Base-by-base conservation (phyloP, 2,329 filamentous ascomycete genomes). In the Aureobasidium lini region DNA sequence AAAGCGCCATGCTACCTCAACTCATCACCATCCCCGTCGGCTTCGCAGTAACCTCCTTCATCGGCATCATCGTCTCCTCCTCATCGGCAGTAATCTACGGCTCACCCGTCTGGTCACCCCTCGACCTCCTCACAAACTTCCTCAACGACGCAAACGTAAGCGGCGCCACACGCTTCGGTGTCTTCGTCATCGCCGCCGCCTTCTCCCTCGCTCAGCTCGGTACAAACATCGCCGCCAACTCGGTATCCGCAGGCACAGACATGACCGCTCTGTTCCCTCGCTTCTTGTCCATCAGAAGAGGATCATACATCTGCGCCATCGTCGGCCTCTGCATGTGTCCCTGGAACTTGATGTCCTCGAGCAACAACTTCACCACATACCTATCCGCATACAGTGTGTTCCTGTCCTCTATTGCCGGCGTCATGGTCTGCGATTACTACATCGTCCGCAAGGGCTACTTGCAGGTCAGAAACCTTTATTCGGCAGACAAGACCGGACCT, bases 361-460 rank as follows among this genome's bases (percentile, higher is more conserved):
- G 93, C 77, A 85, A 87, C 74, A 60, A 48, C 42, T 96, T 96
- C 77, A 94, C 89, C 1, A 95, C 89, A 5, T 96, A 96, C 70
- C 84, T 96, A 0, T 94, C 89, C 0, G 88, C 92, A 1, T 96
- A 96, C 77, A 91, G 88, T 4, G 90, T 96, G 60, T 96, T 96
- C 75, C 81, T 96, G 16, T 93, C 88, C 60, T 90, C 88, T 43
- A 95, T 96, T 63, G 91, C 90, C 0, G 92, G 92, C n/a, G 90
- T 95, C 64, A 94, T 96, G 76, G 79, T 91, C 62, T 83, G 80
- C 66, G 92, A 96, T 73, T 96, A 96, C 77, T 96, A 95, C 73
- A 62, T 88, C 60, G 89, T 96, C 5, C 87, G 92, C 61, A 85
- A 82, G 60, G 92, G 92, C 4, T 95, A 91, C 70, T 78, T 94